phyloP scores from a whole-genome alignment of 2,329 filamentous ascomycete species.

The Ilyonectria mors-panacis region DNA sequence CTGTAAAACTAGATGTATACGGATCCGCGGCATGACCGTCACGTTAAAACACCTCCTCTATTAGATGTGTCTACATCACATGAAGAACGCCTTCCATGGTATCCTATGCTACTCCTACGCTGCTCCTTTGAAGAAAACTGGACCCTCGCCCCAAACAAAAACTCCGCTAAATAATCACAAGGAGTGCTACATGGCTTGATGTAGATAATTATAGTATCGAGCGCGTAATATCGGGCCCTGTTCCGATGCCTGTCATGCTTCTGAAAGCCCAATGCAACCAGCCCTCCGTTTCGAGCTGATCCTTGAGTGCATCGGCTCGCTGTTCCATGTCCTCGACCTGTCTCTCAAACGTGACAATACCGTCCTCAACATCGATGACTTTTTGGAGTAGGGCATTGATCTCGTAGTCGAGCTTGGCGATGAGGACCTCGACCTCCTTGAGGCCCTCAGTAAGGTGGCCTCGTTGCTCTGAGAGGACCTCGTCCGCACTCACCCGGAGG shows the following conservation, averaged over 20 bases:
- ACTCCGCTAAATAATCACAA: neutral
- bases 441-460: slow-evolving; percentile 78
- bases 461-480: slow-evolving; percentile 79
- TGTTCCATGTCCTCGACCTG: slow-evolving; percentile 81
- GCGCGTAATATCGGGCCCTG: slow-evolving; percentile 69
- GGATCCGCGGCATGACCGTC: slow-evolving; percentile 41
- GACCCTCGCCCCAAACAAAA: slow-evolving; percentile 4
- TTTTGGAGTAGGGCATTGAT: slow-evolving; percentile 84
- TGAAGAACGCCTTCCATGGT: slow-evolving; percentile 22
- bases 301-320: slow-evolving; percentile 74
- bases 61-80: slow-evolving; percentile 15
- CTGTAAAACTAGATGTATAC: slow-evolving; percentile 47
- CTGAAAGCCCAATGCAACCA: slow-evolving; percentile 76
- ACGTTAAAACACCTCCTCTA: slow-evolving; percentile 36
- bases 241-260: slow-evolving; percentile 72
- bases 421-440: slow-evolving; percentile 84
- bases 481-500: slow-evolving; percentile 76
- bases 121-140: slow-evolving; percentile 32
- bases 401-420: slow-evolving; percentile 93
- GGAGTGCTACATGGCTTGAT: neutral
- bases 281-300: slow-evolving; percentile 74
- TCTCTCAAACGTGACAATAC: slow-evolving; percentile 82
- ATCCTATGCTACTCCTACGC: slow-evolving; percentile 16
- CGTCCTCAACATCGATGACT: slow-evolving; percentile 89
- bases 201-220: slow-evolving; percentile 37